Percentiles rank a stretch among this genome's conserved stretches.
phyloP scores from a whole-genome alignment of 2,329 filamentous ascomycete genomes.

The Clarireedia hainanense region DNA sequence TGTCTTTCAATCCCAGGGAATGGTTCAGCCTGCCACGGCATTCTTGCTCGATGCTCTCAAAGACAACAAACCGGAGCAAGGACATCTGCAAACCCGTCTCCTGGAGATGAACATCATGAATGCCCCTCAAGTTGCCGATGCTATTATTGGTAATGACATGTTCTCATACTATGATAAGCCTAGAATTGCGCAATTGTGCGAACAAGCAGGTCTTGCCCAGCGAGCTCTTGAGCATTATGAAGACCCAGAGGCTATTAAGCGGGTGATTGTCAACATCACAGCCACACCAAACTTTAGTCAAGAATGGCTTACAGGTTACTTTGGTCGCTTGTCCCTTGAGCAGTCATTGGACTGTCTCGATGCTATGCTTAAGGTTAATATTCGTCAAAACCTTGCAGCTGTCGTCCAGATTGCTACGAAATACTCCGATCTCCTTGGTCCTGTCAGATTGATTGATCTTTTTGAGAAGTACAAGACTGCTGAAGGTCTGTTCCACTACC shows the following conservation, averaged over 20 bases:
- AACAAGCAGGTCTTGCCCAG: constrained; percentile 80
- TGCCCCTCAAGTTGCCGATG: constrained; percentile 94
- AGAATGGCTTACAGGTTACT: constrained; percentile 89
- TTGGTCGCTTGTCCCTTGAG: constrained; percentile 89
- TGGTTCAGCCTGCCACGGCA: constrained; percentile 97
- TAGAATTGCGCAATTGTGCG: constrained; percentile 82
- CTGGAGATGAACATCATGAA: constrained; percentile 98
- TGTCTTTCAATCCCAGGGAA: constrained; percentile 95
- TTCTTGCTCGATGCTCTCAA: constrained; percentile 94
- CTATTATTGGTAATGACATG: constrained; percentile 96
- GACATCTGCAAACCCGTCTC: constrained; percentile 83
- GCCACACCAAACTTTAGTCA: constrained; percentile 77
- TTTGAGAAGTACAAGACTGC: constrained; percentile 97
- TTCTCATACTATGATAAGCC: constrained; percentile 94
- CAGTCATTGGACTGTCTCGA: constrained; percentile 91
- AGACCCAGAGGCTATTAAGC: constrained; percentile 82
- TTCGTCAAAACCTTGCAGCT: constrained; percentile 90
- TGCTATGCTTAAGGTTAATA: constrained; percentile 93
- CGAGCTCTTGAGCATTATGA: constrained; percentile 93
- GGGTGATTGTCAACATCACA: constrained; percentile 75
- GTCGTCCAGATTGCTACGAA: constrained; percentile 96
- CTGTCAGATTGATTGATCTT: constrained; percentile 82
- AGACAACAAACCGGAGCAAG: constrained; percentile 91
- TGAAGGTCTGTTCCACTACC: constrained; percentile 96
- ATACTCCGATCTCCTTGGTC: constrained; percentile 88